Evolutionary conservation across 257 asterid genomes (phyloP).

Genomic region (Orobanche coerulescens): DNA sequence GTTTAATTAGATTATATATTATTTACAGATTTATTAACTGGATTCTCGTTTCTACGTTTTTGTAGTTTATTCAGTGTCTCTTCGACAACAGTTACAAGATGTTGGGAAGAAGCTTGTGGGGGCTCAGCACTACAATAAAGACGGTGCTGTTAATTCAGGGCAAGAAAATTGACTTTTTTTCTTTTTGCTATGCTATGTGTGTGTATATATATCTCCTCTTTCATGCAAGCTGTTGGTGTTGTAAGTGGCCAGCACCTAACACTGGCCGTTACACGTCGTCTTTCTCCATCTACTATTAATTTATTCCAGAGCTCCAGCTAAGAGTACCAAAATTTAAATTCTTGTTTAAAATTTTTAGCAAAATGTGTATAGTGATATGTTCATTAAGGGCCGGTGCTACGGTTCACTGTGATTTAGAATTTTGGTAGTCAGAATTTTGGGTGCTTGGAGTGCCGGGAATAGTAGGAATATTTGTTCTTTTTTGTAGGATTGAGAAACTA

Average conservation of each 20-base stretch:
- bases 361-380: not conserved
- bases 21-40: constrained; percentile 4
- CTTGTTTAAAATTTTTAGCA: not conserved
- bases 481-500: too few species aligned
- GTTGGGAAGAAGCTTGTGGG: constrained; percentile 98
- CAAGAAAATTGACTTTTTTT: constrained; percentile 25
- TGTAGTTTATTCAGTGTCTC: constrained; percentile 86
- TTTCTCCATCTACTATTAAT: too few species aligned
- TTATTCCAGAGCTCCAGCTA: not conserved
- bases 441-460: too few species aligned
- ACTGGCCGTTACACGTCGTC: too few species aligned
- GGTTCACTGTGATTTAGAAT: too few species aligned
- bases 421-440: too few species aligned
- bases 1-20: constrained; percentile 8
- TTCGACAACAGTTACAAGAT: constrained; percentile 91
- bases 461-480: too few species aligned
- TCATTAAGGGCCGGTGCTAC: too few species aligned
- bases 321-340: not conserved
- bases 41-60: constrained; percentile 24
- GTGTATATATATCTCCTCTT: not conserved
- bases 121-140: constrained; percentile 96
- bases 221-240: not conserved
- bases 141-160: constrained; percentile 81
- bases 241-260: too few species aligned
- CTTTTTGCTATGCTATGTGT: not conserved